Percentiles rank a stretch among this genome's conserved stretches.
phyloP scores from a whole-genome alignment of 2,329 filamentous ascomycete genomes.

The Trichoderma sp. region DNA sequence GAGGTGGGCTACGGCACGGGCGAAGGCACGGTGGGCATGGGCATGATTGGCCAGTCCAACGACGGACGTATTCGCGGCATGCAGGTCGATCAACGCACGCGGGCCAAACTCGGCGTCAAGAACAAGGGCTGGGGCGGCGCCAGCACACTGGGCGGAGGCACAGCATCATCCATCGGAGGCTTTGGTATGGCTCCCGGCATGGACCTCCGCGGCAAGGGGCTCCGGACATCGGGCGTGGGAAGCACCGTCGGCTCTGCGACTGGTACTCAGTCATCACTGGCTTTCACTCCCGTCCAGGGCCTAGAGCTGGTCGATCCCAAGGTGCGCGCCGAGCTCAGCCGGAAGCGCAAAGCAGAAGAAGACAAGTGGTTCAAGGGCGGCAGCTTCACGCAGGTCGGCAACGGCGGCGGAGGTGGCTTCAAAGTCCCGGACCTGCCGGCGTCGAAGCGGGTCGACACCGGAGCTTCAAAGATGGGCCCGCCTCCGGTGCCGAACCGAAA shows the following conservation, averaged over 20 bases:
- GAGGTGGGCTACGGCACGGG: conserved; percentile 89
- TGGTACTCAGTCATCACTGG: conserved; percentile 81
- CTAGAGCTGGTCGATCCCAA: conserved; percentile 94
- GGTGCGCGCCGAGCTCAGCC: conserved; percentile 78
- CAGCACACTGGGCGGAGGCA: conserved; percentile 63
- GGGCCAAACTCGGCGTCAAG: conserved; percentile 90
- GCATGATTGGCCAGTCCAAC: conserved; percentile 89
- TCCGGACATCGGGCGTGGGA: conserved; percentile 80
- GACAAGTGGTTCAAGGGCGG: conserved; percentile 96
- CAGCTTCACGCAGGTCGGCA: conserved; percentile 86
- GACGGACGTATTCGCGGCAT: conserved; percentile 84
- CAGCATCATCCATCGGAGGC: conserved; percentile 77
- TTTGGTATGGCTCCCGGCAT: conserved; percentile 68
- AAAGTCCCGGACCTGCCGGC: conserved; percentile 76
- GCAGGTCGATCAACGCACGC: conserved; percentile 89
- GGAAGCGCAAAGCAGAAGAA: conserved; percentile 91
- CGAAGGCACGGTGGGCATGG: conserved; percentile 81
- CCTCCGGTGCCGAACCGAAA: conserved; percentile 33
- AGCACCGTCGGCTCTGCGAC: conserved; percentile 57
- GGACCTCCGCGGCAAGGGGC: conserved; percentile 72
- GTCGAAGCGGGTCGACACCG: conserved; percentile 62
- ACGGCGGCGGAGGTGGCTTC: conserved; percentile 61
- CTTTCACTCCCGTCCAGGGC: conserved; percentile 92
- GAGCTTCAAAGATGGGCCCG: conserved; percentile 38
- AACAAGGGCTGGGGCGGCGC: conserved; percentile 90